Evolutionary conservation across 768 basidiomycete species (phyloP), one percentile per base, ranked within the genome.

Genomic region (Lentinula aciculospora): DNA sequence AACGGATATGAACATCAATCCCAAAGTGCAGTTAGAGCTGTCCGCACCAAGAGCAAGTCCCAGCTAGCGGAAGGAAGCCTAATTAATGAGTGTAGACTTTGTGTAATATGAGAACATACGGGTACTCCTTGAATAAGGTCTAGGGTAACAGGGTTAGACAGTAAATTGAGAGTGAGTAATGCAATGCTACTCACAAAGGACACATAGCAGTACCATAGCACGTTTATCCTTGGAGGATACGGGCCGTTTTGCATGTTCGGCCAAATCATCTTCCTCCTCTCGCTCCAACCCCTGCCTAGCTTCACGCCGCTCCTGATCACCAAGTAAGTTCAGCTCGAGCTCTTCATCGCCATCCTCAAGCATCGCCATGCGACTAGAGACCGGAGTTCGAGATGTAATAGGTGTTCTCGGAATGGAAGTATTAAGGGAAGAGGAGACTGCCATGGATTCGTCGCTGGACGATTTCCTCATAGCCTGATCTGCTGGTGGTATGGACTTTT

Each of bases 91-190:
- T 46, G 17, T 10, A 9, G 13, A 8, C 2, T 19, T 21, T 10
- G 21, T 7, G 51, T 61, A 54, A 50, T 36, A 62, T 49, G 53
- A 48, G 34, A 62, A 79, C 86, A 68, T 69, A 97, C 92, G 56
- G 94, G 94, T 64, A 96, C 85, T 42, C 94, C 94, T 71, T 97
- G 94, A 53, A 89, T 84, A 34, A 89, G 76, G 68, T 89, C 88
- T 89, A 63, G 45, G 51, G 25, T n/a, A 34, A 40, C 29, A 45
- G 58, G 21, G 50, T 10, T 45, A 23, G 42, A 59, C 48, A 23
- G 28, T 17, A 61, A 53, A 34, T 32, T 51, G 17, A 61, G 21
- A 42, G 6, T 8, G 21, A 32, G 25, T 31, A 8, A 15, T 1
- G 25, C 7, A 21, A 25, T 1, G 15, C 15, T 28, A 81, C 94